phyloP scores from a whole-genome alignment of 306 rosid genomes.

The Ochetophila trinervis region DNA sequence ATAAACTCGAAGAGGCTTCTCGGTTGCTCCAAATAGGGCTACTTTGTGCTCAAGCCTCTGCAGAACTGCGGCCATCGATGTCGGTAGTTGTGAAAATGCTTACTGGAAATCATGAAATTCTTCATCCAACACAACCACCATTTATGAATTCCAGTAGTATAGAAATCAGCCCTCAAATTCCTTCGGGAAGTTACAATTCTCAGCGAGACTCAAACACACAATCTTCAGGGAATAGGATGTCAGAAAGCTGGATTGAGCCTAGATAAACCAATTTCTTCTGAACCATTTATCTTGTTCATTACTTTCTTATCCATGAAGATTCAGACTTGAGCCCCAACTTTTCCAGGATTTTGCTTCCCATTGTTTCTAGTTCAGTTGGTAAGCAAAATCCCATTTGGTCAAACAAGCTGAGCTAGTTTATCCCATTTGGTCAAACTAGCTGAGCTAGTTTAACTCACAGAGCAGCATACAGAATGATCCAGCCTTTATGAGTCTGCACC shows the following conservation, averaged over 20 bases:
- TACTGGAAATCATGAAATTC: conserved; percentile 27
- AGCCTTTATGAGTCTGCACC: background rate
- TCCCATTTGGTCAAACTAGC: background rate
- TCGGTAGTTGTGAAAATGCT: conserved; percentile 46
- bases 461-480: background rate
- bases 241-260: conserved; percentile 40
- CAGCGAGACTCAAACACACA: conserved; percentile 21
- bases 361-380: background rate
- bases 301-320: background rate
- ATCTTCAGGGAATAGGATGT: conserved; percentile 30
- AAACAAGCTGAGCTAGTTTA: background rate
- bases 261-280: conserved; percentile 22
- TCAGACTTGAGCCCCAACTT: background rate
- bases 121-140: conserved; percentile 51
- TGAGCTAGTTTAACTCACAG: background rate
- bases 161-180: background rate
- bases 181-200: conserved; percentile 5
- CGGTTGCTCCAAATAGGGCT: conserved; percentile 45
- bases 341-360: background rate
- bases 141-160: conserved; percentile 30
- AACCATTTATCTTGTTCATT: background rate
- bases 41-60: conserved; percentile 53
- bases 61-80: conserved; percentile 51
- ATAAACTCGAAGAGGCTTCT: conserved; percentile 33
- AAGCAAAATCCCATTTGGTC: too few species aligned